A percentile compares a stretch with the other conserved stretches of the same genome.
These are phyloP conservation scores for Copromyces sp. DNA, from an alignment of 495 filamentous ascomycete genomes.

Conservation along the genomic window DNA sequence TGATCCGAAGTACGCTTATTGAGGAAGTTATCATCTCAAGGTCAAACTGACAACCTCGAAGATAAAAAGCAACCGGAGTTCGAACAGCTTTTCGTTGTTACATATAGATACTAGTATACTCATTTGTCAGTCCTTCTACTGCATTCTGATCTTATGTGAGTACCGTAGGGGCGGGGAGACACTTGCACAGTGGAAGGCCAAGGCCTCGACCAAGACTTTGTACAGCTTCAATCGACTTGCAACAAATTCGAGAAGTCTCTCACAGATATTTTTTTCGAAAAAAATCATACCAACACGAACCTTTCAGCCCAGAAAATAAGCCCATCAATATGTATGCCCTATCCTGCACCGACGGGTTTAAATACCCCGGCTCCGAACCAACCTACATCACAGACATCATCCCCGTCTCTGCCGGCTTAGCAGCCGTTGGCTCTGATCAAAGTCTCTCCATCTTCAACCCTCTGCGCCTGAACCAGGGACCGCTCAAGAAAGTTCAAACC, in stretches of 20 bases:
- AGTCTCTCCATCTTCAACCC: conserved; percentile 47
- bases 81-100: neutral
- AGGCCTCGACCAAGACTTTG: neutral
- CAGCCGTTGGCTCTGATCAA: conserved; percentile 43
- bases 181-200: neutral
- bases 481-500: conserved; percentile 30
- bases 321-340: conserved; percentile 37
- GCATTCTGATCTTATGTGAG: neutral
- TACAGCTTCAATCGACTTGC: neutral
- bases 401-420: conserved; percentile 33
- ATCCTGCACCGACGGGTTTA: conserved; percentile 29
- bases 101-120: neutral
- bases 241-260: neutral
- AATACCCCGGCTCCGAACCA: conserved; percentile 29
- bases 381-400: conserved; percentile 45
- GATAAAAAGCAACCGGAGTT: neutral
- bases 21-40: neutral
- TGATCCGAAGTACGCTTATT: neutral
- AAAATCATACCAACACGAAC: neutral
- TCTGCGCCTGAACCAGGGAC: conserved; percentile 29
- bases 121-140: no score
- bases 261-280: neutral
- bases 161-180: neutral
- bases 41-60: neutral
- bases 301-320: neutral